A percentile compares a stretch with the other conserved stretches of the same genome.
Evolutionary conservation across 345 rosid species (phyloP).

Genomic region (Eucalyptus sideroxylon): DNA sequence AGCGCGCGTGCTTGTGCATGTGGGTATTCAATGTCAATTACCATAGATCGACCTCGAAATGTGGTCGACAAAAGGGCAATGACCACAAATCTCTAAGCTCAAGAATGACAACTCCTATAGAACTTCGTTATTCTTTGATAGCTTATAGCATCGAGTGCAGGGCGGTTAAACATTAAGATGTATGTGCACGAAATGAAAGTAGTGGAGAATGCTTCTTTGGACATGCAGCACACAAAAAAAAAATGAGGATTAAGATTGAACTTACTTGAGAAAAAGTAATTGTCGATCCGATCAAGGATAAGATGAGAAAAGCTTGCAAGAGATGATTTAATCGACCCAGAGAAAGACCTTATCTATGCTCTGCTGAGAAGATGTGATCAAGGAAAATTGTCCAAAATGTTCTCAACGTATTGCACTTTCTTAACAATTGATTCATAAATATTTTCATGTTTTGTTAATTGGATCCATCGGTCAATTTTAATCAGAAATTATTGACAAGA

Average conservation of each 20-base stretch:
- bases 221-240: not conserved
- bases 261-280: not conserved
- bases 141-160: not conserved
- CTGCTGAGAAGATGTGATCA: not conserved
- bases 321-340: not conserved
- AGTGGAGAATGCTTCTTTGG: not conserved
- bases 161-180: not conserved
- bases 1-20: not conserved
- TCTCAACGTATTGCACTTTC: not conserved
- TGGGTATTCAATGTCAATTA: not conserved
- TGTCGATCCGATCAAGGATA: not conserved
- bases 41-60: not conserved
- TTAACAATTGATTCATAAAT: no score
- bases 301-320: not conserved
- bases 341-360: not conserved
- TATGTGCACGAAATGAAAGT: not conserved
- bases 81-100: not conserved
- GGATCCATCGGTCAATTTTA: accelerated
- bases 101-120: not conserved
- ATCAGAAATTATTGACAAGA: accelerated
- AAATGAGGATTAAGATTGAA: not conserved
- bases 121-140: not conserved
- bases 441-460: no score
- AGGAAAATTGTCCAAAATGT: not conserved
- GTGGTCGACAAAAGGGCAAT: not conserved